These are phyloP conservation scores for Periconia digitata DNA, from an alignment of 2,329 filamentous ascomycete species.

Conservation along the genomic window DNA sequence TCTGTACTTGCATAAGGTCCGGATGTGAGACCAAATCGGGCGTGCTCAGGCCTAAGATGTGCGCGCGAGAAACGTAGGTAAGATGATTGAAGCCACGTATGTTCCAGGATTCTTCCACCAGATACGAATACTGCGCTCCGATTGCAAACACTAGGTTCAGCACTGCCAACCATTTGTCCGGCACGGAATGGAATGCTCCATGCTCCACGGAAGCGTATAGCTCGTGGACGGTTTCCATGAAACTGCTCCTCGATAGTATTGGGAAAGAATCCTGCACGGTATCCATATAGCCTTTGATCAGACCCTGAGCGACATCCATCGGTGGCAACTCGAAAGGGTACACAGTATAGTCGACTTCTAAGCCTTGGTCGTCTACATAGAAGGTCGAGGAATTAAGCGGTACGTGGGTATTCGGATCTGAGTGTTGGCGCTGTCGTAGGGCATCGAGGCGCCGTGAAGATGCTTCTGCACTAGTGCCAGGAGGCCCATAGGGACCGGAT, in stretches of 20 bases:
- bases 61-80: slow-evolving; percentile 7
- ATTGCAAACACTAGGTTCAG: slow-evolving; percentile 46
- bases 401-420: slow-evolving; percentile 12
- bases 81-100: slow-evolving; percentile 38
- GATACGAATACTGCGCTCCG: slow-evolving; percentile 34
- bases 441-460: background rate
- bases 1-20: slow-evolving; percentile 6
- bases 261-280: slow-evolving; percentile 2
- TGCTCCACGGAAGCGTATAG: slow-evolving; percentile 19
- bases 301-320: background rate
- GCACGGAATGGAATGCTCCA: slow-evolving; percentile 11
- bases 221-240: slow-evolving; percentile 39
- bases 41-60: background rate
- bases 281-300: background rate
- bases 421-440: background rate
- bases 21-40: background rate
- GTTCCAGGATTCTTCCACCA: slow-evolving; percentile 22
- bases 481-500: slow-evolving; percentile 13
- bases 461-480: background rate
- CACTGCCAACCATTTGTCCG: slow-evolving; percentile 28
- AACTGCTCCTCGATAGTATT: slow-evolving; percentile 34
- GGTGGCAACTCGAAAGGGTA: background rate
- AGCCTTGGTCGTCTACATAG: slow-evolving; percentile 38
- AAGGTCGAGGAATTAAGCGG: slow-evolving; percentile 27
- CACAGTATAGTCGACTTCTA: slow-evolving; percentile 22